phyloP scores from a whole-genome alignment of 768 basidiomycete genomes.

The Epithele typhae region DNA sequence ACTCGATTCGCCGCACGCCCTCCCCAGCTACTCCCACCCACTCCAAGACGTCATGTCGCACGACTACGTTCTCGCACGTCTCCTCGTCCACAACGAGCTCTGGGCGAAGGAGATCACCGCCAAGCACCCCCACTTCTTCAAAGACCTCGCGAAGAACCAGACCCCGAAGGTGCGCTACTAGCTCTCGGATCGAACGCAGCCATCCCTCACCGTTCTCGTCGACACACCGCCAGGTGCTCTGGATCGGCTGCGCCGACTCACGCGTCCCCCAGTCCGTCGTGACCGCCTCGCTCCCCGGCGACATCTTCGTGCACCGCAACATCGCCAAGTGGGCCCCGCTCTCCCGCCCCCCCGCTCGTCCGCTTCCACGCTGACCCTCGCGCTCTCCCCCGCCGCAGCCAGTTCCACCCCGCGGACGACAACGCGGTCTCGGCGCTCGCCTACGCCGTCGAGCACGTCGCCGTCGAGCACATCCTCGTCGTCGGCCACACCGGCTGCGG shows the following conservation, averaged over 20 bases:
- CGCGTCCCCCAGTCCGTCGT: slow-evolving; percentile 79
- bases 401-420: slow-evolving; percentile 68
- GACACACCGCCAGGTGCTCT: too few species aligned
- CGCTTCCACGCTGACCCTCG: neutral
- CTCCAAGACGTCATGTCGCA: too few species aligned
- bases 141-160: too few species aligned
- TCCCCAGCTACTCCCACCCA: too few species aligned
- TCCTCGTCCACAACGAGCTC: too few species aligned
- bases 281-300: slow-evolving; percentile 67
- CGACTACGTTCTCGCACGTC: too few species aligned
- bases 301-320: slow-evolving; percentile 81
- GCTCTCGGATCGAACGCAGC: too few species aligned
- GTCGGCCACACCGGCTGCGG: slow-evolving; percentile 85
- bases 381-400: slow-evolving; percentile 38
- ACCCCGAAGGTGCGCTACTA: too few species aligned
- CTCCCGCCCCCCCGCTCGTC: neutral
- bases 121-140: too few species aligned
- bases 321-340: slow-evolving; percentile 69
- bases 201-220: too few species aligned
- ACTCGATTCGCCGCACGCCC: too few species aligned
- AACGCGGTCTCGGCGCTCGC: slow-evolving; percentile 68
- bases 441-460: slow-evolving; percentile 67
- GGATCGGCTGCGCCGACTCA: slow-evolving; percentile 84
- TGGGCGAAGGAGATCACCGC: too few species aligned
- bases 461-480: slow-evolving; percentile 77